Evolutionary conservation across 495 filamentous ascomycete genomes (phyloP).

Genomic region (Apodospora peruviana): DNA sequence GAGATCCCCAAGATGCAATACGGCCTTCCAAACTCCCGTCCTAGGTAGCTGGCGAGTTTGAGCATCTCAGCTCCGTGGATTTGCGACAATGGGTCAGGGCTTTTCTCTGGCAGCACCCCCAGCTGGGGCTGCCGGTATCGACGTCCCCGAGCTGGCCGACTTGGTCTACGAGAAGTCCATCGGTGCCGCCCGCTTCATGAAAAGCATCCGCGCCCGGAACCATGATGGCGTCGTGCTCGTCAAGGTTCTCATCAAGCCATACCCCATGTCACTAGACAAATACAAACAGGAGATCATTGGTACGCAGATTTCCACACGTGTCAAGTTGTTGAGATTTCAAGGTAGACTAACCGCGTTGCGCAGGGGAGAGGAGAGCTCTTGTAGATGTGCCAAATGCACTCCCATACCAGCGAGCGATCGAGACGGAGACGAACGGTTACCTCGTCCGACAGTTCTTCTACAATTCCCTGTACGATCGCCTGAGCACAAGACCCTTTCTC

Average conservation of each 20-base stretch:
- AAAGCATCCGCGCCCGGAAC: conserved; percentile 85
- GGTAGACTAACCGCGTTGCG: too few species aligned
- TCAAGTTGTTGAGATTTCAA: too few species aligned
- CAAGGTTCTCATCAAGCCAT: conserved; percentile 93
- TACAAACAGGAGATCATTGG: conserved; percentile 71
- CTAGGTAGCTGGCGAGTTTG: conserved; percentile 12
- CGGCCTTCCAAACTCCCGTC: neutral
- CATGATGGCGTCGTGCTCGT: conserved; percentile 85
- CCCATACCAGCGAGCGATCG: conserved; percentile 80
- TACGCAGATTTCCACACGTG: conserved; percentile 34
- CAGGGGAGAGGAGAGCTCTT: conserved; percentile 76
- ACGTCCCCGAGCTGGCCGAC: conserved; percentile 86
- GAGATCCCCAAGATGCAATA: conserved; percentile 15
- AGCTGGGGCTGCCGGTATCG: conserved; percentile 85
- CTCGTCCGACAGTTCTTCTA: conserved; percentile 95
- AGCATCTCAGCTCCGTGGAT: conserved; percentile 6
- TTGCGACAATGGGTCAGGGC: conserved; percentile 77
- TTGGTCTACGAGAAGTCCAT: conserved; percentile 88
- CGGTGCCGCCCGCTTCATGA: conserved; percentile 93
- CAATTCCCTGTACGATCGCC: conserved; percentile 93
- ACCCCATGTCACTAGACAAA: conserved; percentile 65
- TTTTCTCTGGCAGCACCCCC: conserved; percentile 89
- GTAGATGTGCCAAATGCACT: conserved; percentile 86
- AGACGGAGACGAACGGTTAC: conserved; percentile 86
- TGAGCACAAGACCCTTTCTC: conserved; percentile 93